Conservation (phyloP, 2,329 filamentous ascomycete species). For the Colletotrichum liriopes region DNA sequence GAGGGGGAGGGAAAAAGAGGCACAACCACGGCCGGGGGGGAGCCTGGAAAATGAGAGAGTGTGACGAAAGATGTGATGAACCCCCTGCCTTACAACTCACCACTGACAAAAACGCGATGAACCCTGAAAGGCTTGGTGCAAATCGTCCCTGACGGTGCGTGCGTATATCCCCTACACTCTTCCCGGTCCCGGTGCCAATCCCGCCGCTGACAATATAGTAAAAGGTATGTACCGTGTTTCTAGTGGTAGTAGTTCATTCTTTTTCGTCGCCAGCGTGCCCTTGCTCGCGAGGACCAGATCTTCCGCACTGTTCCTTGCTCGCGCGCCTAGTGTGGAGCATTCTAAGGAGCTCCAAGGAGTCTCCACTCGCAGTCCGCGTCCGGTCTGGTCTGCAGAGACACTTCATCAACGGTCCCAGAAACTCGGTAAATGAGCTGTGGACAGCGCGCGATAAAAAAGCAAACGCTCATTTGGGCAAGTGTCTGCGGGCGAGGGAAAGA, state of each 20-base stretch:
- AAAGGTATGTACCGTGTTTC: neutral
- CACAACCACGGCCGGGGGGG: neutral
- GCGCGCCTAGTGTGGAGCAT: slow-evolving; percentile 24
- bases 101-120: neutral
- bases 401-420: slow-evolving; percentile 38
- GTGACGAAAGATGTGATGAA: slow-evolving; percentile 36
- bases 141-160: slow-evolving; percentile 30
- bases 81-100: slow-evolving; percentile 26
- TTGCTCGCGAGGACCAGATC: slow-evolving; percentile 15
- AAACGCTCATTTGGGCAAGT: slow-evolving; percentile 20
- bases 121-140: slow-evolving; percentile 28
- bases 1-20: neutral
- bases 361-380: slow-evolving; percentile 4
- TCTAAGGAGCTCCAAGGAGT: neutral
- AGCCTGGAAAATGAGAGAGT: neutral
- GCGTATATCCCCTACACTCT: slow-evolving; percentile 25
- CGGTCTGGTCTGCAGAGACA: slow-evolving; percentile 32
- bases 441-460: slow-evolving; percentile 7
- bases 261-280: neutral
- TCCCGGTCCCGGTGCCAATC: neutral
- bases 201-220: too few relatives aligned
- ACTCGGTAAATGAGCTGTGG: slow-evolving; percentile 40
- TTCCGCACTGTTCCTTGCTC: slow-evolving; percentile 24
- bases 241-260: neutral
- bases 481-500: neutral